Evolutionary conservation across 1,139 yeast genomes (phyloP), one percentile per base, ranked within the genome.

Genomic region (Sporopachydermia cereana): DNA sequence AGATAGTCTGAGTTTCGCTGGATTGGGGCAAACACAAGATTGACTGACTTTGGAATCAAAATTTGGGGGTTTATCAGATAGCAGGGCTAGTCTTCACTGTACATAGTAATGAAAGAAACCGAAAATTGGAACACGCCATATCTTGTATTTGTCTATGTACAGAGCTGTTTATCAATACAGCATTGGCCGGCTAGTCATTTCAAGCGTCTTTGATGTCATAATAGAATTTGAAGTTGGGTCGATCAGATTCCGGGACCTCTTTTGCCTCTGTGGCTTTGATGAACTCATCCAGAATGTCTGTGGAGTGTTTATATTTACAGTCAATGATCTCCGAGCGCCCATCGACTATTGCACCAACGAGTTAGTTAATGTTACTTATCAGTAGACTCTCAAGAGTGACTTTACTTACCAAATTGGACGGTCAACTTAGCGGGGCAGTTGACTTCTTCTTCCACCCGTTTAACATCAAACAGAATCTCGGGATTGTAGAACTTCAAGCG

Each of bases 401-500:
- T 16, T 21, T 9, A 34, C 56, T 42, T 44, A 54, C 55, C 47
- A 41, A 54, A 60, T 22, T 47, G 39, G 18, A 67, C 53, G 41
- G 55, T 63, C 29, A 69, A 47, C 3, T 57, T 36, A 12, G 76
- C 70, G 1, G 84, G 84, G 49, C 75, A 68, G 43, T 65, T 60
- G 22, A 52, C 47, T 44, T 58, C 59, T 41, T 64, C 67, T 30
- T 70, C 71, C 41, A 81, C 68, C 52, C 84, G 69, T 24, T 71
- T 66, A 42, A 86, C 82, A 24, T 75, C 69, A 48, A 85, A 77
- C 30, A 76, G 72, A 29, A 84, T 58, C 41, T 68, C 66, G 25
- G 91, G 91, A 61, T 88, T 88, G 65, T 85, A 89, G 62, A 84
- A 88, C 58, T 79, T 82, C 49, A 88, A 68, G 14, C 86, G 77